Evolutionary conservation across 495 filamentous ascomycete genomes (phyloP), one percentile per base, ranked within the genome.

Genomic region (Opeltia flavorubescens): DNA sequence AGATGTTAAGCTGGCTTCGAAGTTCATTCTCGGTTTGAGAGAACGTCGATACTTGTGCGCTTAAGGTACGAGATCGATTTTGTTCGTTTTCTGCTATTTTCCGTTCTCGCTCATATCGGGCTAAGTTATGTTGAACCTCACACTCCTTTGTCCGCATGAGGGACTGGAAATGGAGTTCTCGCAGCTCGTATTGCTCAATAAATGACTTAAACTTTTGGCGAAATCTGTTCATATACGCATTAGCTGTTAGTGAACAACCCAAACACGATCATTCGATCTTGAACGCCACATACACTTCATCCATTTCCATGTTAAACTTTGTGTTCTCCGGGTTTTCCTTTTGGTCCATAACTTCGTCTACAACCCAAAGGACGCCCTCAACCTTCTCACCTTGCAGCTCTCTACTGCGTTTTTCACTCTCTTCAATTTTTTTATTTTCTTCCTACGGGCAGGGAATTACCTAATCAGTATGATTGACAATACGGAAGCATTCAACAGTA

Each of bases 21-120:
- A 98, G 71, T 56, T 98, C 91, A 24, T 81, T 80, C 64, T 98
- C 91, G 5, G 91, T 96, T 62, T 95, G 88, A 11, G 88, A 87
- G 61, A 96, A 96, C 0, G 93, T 95, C 33, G 86, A 84, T 24
- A 95, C 93, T 59, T 98, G 93, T 4, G 78, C 70, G 48, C 85
- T 94, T 27, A 98, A 66, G 51, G 87, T 81, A 31, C 86, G 80
- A 48, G 86, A 86, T 43, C 86, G 81, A 31, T 69, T 68, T 13
- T 76, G 65, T 64, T 98, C 91, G 33, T 72, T 71, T 50, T 96
- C 89, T 36, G 88, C 83, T 36, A 76, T 70, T 59, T 93, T 91
- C 59, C 84, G 83, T 55, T 95, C 84, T 43, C 87, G 78, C 57
- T 96, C 93, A 49, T 80, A 86, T 48, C 85, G 77, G 26, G 85